These are phyloP conservation scores for Hypoxylon sp. DNA, from an alignment of 2,329 filamentous ascomycete genomes.

Conservation along the genomic window DNA sequence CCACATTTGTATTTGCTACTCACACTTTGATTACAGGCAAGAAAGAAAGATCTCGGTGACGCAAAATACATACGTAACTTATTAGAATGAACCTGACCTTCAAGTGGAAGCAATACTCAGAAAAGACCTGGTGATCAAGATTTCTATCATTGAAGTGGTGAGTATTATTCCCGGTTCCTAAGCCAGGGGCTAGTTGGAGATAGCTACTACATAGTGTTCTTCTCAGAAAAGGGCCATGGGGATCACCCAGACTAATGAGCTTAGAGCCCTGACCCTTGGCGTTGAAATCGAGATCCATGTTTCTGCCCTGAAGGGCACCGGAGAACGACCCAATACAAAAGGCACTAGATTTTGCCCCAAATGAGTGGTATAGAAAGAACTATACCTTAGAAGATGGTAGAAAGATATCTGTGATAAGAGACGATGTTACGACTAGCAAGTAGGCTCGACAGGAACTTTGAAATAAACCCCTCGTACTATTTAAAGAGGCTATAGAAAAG, in stretches of 20 bases:
- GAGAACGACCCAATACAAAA: not conserved
- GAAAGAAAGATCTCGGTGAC: not conserved
- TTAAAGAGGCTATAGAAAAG: slow-evolving; percentile 1
- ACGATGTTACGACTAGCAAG: not conserved
- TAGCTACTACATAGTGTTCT: not conserved
- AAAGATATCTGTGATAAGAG: not conserved
- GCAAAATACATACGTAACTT: not conserved
- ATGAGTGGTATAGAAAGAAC: not conserved
- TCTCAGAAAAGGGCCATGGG: not conserved
- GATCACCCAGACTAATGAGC: not conserved
- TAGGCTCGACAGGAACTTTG: not conserved
- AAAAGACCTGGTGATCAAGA: too few species aligned
- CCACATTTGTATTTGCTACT: not conserved
- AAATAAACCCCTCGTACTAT: not conserved
- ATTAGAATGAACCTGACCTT: not conserved
- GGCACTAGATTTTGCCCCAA: not conserved
- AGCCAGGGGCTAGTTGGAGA: not conserved
- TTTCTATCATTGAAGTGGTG: not conserved
- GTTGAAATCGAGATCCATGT: slow-evolving; percentile 1
- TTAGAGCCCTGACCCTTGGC: not conserved
- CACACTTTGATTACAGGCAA: not conserved
- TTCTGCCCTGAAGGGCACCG: not conserved
- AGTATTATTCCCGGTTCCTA: not conserved
- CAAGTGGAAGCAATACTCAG: not conserved
- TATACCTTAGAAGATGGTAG: not conserved